Evolutionary conservation across 1,139 yeast genomes (phyloP).

Genomic region (Candida sanyaensis): DNA sequence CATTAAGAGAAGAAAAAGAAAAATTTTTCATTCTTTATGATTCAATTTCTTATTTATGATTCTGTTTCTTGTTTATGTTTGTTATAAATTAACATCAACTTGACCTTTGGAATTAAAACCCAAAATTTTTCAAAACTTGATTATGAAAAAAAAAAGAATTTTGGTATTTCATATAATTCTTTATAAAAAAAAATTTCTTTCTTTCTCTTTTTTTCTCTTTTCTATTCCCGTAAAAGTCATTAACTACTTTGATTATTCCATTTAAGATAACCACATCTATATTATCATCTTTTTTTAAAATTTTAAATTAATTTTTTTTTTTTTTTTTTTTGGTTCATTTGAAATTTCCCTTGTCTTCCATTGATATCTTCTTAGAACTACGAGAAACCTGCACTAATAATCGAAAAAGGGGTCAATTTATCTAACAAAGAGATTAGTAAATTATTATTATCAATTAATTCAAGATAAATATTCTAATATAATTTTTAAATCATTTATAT

Average conservation of each 20-base stretch:
- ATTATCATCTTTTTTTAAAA: background rate
- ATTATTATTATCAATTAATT: background rate
- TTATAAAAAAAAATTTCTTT: too few species aligned
- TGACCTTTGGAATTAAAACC: background rate
- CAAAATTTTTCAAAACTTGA: background rate
- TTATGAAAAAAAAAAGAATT: background rate
- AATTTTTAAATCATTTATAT: background rate
- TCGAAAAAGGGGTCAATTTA: too few species aligned
- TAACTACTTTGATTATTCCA: too few species aligned
- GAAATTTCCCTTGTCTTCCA: background rate
- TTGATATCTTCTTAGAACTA: background rate
- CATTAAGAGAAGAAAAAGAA: background rate
- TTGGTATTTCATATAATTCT: background rate
- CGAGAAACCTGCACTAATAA: too few species aligned
- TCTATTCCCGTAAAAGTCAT: too few species aligned
- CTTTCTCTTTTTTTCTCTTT: background rate
- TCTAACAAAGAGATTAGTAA: background rate
- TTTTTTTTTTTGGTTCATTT: background rate
- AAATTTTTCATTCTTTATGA: background rate
- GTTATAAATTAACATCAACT: background rate
- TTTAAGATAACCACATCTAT: too few species aligned
- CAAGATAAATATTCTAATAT: background rate
- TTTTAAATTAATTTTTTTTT: too few species aligned
- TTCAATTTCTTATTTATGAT: background rate
- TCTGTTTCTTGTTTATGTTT: background rate